phyloP scores from a whole-genome alignment of 2,329 filamentous ascomycete species.

The Cephalotrichum gorgonifer region DNA sequence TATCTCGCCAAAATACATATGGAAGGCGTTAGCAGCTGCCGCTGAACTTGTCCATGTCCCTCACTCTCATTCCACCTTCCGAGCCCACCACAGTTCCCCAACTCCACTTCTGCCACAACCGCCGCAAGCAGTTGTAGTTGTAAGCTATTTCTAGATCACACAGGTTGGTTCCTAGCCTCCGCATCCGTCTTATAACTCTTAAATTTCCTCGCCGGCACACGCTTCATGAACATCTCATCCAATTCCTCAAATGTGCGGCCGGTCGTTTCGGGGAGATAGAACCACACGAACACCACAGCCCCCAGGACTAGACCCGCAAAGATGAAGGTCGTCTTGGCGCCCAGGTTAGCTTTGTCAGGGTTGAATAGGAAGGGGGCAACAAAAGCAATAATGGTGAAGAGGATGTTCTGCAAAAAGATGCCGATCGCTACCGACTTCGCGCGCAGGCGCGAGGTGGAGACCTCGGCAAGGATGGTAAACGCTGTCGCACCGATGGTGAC shows the following conservation, averaged over 20 bases:
- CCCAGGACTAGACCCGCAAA: slow-evolving; percentile 21
- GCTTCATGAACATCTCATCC: slow-evolving; percentile 12
- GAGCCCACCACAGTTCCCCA: no score
- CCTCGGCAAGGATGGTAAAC: slow-evolving; percentile 25
- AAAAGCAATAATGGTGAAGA: slow-evolving; percentile 11
- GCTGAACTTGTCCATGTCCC: no score
- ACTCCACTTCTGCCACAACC: no score
- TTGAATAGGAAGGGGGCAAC: slow-evolving; percentile 18
- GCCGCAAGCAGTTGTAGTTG: no score
- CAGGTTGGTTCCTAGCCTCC: no score
- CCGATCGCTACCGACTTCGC: slow-evolving; percentile 29
- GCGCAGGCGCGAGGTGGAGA: slow-evolving; percentile 24
- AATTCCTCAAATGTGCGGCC: slow-evolving; percentile 13
- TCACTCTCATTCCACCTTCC: no score
- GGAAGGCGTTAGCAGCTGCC: no score
- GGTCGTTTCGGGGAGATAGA: slow-evolving; percentile 22
- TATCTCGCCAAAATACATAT: no score
- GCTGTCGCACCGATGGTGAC: slow-evolving; percentile 13
- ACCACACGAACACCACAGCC: slow-evolving; percentile 18
- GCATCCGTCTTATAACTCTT: neutral
- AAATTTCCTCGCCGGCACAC: slow-evolving; percentile 1
- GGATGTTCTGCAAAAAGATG: slow-evolving; percentile 24
- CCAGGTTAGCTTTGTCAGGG: slow-evolving; percentile 21
- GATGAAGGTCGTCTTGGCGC: slow-evolving; percentile 28
- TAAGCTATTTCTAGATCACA: no score